These are phyloP conservation scores for Cladosporium sp. DNA, from an alignment of 2,329 filamentous ascomycete genomes.

Conservation along the genomic window DNA sequence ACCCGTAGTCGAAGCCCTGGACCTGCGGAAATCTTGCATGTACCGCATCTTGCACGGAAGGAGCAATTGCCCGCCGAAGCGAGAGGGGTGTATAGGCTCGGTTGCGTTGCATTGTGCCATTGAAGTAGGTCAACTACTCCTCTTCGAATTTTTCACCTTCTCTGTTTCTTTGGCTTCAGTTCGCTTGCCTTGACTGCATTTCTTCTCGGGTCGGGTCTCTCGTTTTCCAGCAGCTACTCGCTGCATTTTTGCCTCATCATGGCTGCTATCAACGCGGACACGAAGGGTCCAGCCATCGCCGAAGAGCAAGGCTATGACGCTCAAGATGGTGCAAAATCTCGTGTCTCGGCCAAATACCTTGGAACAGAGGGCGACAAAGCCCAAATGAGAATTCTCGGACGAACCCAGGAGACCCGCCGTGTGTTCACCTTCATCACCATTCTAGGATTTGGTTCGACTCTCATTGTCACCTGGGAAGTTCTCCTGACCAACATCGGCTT, in stretches of 20 bases:
- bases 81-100: slow-evolving; percentile 7
- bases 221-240: not conserved
- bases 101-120: slow-evolving; percentile 4
- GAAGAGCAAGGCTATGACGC: slow-evolving; percentile 1
- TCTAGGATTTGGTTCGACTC: slow-evolving; percentile 34
- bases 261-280: not conserved
- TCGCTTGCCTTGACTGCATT: not conserved
- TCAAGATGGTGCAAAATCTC: slow-evolving; percentile 8
- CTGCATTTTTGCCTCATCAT: not conserved
- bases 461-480: slow-evolving; percentile 37
- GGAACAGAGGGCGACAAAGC: slow-evolving; percentile 17
- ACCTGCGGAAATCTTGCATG: not conserved
- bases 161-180: not conserved
- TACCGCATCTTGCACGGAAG: slow-evolving; percentile 4
- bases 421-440: slow-evolving; percentile 36
- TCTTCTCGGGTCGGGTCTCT: not conserved
- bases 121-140: not conserved
- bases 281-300: not conserved
- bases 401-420: slow-evolving; percentile 26
- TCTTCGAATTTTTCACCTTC: not conserved
- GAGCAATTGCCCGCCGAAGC: not conserved
- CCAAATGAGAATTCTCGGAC: slow-evolving; percentile 14
- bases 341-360: slow-evolving; percentile 12
- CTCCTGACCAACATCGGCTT: slow-evolving; percentile 25
- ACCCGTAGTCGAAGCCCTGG: not conserved